Evolutionary conservation across 805 yeast genomes (phyloP).

Genomic region (Schwanniomyces vanrijiae): DNA sequence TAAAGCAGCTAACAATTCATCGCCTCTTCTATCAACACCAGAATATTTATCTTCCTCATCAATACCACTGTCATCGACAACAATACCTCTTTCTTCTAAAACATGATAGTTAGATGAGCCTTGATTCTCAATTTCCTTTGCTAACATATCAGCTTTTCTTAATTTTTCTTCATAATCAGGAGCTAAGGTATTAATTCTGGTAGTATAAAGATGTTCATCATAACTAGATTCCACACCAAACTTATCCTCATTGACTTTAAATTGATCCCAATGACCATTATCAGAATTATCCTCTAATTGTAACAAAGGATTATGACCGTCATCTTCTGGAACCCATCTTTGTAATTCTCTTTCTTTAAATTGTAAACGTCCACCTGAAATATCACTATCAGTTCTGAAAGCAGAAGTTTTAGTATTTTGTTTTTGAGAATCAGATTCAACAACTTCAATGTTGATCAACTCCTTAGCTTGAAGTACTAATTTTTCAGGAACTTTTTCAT

Average conservation of each 20-base stretch:
- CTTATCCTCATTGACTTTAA: slow-evolving; percentile 82
- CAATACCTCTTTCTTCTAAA: slow-evolving; percentile 87
- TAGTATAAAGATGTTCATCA: slow-evolving; percentile 87
- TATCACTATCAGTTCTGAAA: slow-evolving; percentile 86
- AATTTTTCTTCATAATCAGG: slow-evolving; percentile 71
- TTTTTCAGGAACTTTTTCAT: slow-evolving; percentile 31
- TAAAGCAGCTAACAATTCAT: slow-evolving; percentile 49
- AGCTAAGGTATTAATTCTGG: slow-evolving; percentile 64
- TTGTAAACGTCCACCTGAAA: slow-evolving; percentile 47
- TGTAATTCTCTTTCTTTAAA: slow-evolving; percentile 71
- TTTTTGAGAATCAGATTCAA: slow-evolving; percentile 33
- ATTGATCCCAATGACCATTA: slow-evolving; percentile 79
- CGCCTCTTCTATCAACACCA: slow-evolving; percentile 74
- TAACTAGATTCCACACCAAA: slow-evolving; percentile 85
- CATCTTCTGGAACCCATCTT: slow-evolving; percentile 77
- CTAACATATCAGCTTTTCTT: slow-evolving; percentile 72
- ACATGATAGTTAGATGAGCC: slow-evolving; percentile 72
- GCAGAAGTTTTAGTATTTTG: slow-evolving; percentile 4
- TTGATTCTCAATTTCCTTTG: slow-evolving; percentile 78
- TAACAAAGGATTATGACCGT: slow-evolving; percentile 17
- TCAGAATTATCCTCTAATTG: slow-evolving; percentile 36
- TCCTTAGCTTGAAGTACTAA: slow-evolving; percentile 51
- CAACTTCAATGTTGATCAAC: slow-evolving; percentile 48
- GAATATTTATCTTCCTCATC: slow-evolving; percentile 97
- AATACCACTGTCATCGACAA: slow-evolving; percentile 76